Conservation (phyloP, 768 basidiomycete genomes). For the Termitomyces sp. region DNA sequence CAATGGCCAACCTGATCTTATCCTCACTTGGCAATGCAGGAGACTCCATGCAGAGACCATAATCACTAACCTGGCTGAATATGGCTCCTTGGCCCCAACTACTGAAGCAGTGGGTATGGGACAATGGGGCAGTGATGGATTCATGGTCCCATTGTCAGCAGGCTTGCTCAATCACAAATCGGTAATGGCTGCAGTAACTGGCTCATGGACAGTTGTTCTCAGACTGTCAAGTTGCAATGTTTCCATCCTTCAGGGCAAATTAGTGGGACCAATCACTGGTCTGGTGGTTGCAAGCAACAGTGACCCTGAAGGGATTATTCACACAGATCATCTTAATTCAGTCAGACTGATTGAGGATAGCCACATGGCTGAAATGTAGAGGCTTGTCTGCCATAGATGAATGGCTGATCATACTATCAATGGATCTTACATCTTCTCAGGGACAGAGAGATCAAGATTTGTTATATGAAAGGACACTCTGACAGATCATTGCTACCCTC, state of each 20-base stretch:
- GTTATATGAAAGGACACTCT: neutral
- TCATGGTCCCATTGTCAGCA: too few species aligned
- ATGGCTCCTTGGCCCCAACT: too few species aligned
- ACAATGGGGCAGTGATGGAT: too few species aligned
- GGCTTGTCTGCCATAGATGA: neutral
- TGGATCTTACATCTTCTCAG: neutral
- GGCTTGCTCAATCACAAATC: too few species aligned
- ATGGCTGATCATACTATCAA: neutral
- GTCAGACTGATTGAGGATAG: neutral
- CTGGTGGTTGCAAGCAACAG: neutral
- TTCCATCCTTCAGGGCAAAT: neutral
- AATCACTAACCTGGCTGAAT: too few species aligned
- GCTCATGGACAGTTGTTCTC: neutral
- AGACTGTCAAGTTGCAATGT: neutral
- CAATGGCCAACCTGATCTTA: too few species aligned
- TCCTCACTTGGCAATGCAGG: too few species aligned
- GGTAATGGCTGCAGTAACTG: too few species aligned
- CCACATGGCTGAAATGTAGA: neutral
- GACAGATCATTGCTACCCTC: neutral
- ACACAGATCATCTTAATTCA: neutral
- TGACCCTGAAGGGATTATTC: too few species aligned
- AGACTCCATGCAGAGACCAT: too few species aligned
- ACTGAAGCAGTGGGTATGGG: too few species aligned
- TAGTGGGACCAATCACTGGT: too few species aligned
- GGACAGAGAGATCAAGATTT: neutral